Base-by-base conservation (phyloP, 257 asterid genomes). In the Anisodus acutangulus region DNA sequence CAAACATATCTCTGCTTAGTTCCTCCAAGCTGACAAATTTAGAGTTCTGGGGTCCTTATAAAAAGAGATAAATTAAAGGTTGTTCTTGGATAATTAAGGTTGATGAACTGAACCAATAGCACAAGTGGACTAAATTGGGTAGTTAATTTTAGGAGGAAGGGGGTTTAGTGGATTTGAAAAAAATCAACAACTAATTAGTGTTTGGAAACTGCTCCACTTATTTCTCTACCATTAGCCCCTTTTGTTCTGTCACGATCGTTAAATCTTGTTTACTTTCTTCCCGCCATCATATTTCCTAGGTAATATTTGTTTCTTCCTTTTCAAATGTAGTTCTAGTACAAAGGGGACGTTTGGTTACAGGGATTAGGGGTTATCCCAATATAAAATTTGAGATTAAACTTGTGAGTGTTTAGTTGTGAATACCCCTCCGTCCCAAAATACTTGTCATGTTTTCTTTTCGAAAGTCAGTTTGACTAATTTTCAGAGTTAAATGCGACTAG, bases 1-100 rank as follows among this genome's bases (percentile, higher is more conserved):
- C 92, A 84, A 95, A 87, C 95, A 93, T 90, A 87, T 69, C 62
- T 69, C 47, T 57, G 11, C 4, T 60, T 9, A 6, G 35, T 47
- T 66, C 63, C 39, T 64, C 26, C 66, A 47, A 43, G n/a, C 49
- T 47, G 63, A 82, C 31, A 82, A 80, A 60, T 83, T 86, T 70
- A 66, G 49, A 26, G 63, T 12, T 66, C 26, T 53, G 19, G 13
- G 64, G 64, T 19, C 0, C 4, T 31, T 22, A 39, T 13, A 12
- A 59, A 58, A 47, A 43, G 72, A 13, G 41, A 78, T 3, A 3
- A 31, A 15, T 22, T 7, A 85, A 49, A 71, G 59, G 37, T 22
- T 16, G 4, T 55, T 43, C 12, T 49, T 51, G 41, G n/a, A 13
- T 22, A 49, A 12, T 59, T 59, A 59, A 59, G 53, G 68, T 57